Evolutionary conservation across 805 yeast genomes (phyloP).

Genomic region (Jamesozyma spencerorum): DNA sequence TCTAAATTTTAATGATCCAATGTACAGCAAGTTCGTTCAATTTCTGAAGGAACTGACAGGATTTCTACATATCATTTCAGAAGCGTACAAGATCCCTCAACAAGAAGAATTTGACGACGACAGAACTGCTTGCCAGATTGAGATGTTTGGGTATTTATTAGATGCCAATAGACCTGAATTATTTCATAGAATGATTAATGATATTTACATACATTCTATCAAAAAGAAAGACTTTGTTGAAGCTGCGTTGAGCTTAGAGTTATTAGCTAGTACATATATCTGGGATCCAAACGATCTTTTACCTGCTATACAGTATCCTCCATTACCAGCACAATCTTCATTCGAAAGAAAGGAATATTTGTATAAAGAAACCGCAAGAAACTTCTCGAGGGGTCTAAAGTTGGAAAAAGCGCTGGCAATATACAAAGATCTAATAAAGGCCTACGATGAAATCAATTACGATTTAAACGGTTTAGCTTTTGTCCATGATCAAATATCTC

Average conservation of each 20-base stretch:
- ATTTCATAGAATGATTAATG: slow-evolving; percentile 69
- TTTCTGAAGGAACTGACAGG: slow-evolving; percentile 48
- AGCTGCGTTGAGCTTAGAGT: slow-evolving; percentile 73
- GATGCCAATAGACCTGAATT: slow-evolving; percentile 72
- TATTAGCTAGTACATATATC: slow-evolving; percentile 63
- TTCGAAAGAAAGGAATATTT: slow-evolving; percentile 74
- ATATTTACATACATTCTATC: slow-evolving; percentile 58
- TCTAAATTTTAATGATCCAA: slow-evolving; percentile 49
- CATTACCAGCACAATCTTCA: slow-evolving; percentile 69
- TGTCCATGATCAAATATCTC: slow-evolving; percentile 59
- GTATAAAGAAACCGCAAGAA: slow-evolving; percentile 58
- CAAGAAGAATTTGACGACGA: slow-evolving; percentile 84
- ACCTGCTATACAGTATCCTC: slow-evolving; percentile 53
- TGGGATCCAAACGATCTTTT: slow-evolving; percentile 58
- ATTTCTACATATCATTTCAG: slow-evolving; percentile 55
- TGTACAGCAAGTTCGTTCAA: slow-evolving; percentile 40
- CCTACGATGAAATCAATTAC: slow-evolving; percentile 62
- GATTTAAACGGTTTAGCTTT: slow-evolving; percentile 68
- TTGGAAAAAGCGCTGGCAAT: slow-evolving; percentile 73
- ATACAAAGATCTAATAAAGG: slow-evolving; percentile 66
- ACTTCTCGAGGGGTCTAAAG: slow-evolving; percentile 61
- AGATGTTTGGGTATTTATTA: slow-evolving; percentile 65
- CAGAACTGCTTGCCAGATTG: slow-evolving; percentile 68
- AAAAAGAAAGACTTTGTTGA: slow-evolving; percentile 58
- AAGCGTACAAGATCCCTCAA: slow-evolving; percentile 63